These are phyloP conservation scores for Colletotrichum melonis DNA, from an alignment of 2,329 filamentous ascomycete species.

Conservation along the genomic window DNA sequence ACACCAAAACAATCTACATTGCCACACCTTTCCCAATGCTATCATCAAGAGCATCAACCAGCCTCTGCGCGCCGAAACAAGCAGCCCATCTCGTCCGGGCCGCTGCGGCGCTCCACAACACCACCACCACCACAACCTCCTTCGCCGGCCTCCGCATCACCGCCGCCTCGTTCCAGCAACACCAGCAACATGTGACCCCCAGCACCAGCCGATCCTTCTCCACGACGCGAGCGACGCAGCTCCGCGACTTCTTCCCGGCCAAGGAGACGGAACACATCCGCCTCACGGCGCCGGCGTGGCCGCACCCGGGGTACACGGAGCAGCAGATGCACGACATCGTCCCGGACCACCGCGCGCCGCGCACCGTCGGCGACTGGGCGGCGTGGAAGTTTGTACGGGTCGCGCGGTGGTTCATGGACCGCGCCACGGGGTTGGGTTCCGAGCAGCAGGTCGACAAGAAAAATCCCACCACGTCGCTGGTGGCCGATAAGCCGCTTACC, in stretches of 20 bases:
- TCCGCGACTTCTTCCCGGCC: constrained; percentile 72
- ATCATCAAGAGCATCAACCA: constrained; percentile 40
- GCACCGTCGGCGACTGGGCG: constrained; percentile 79
- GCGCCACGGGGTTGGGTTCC: constrained; percentile 78
- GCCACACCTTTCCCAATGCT: constrained; percentile 40
- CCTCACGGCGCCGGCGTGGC: constrained; percentile 74
- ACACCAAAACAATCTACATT: not conserved
- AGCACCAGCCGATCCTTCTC: constrained; percentile 54
- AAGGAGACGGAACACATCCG: constrained; percentile 72
- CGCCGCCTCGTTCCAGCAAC: constrained; percentile 40
- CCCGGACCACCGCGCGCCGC: constrained; percentile 81
- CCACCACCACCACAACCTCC: constrained; percentile 1
- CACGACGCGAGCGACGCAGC: constrained; percentile 56
- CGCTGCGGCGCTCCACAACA: constrained; percentile 34
- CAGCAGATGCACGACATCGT: constrained; percentile 81
- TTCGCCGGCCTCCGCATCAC: constrained; percentile 43
- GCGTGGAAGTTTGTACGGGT: constrained; percentile 83
- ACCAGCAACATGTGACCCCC: constrained; percentile 36
- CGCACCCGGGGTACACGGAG: constrained; percentile 79
- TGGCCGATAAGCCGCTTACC: constrained; percentile 72
- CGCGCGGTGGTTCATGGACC: constrained; percentile 83
- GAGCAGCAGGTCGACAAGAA: constrained; percentile 74
- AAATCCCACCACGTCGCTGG: constrained; percentile 65
- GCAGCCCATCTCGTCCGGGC: constrained; percentile 40
- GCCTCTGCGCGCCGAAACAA: constrained; percentile 41